A percentile compares a stretch with the other conserved stretches of the same genome.
Evolutionary conservation across 2,329 filamentous ascomycete genomes (phyloP).

Genomic region (Ilyonectria mors-panacis): DNA sequence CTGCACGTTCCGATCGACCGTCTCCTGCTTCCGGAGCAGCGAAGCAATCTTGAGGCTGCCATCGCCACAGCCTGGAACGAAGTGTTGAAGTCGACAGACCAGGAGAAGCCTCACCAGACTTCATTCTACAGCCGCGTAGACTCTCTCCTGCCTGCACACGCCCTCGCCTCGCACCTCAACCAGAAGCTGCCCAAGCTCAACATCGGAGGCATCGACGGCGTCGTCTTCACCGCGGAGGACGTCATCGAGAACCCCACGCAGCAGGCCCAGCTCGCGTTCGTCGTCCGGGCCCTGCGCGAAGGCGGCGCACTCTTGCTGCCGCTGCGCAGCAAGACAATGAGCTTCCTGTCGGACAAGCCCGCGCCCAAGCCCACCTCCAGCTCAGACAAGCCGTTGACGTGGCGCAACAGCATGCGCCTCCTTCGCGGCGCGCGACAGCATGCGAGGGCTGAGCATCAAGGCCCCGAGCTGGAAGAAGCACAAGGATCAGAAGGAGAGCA

Average conservation of each 20-base stretch:
- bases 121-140: conserved; percentile 68
- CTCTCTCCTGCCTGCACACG: conserved; percentile 63
- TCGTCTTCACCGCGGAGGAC: conserved; percentile 63
- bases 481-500: conserved; percentile 35
- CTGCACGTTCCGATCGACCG: conserved; percentile 31
- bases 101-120: conserved; percentile 60
- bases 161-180: conserved; percentile 63
- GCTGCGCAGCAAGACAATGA: conserved; percentile 32
- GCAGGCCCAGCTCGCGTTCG: conserved; percentile 63
- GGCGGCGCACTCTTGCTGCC: conserved; percentile 35
- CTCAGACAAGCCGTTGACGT: conserved; percentile 22
- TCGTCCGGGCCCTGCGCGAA: conserved; percentile 49
- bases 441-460: conserved; percentile 46
- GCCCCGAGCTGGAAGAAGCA: conserved; percentile 48
- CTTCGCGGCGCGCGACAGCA: conserved; percentile 42
- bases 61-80: conserved; percentile 63
- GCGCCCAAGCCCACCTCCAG: conserved; percentile 21
- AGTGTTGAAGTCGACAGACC: conserved; percentile 57
- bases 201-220: conserved; percentile 55
- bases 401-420: conserved; percentile 40
- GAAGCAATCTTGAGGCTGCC: conserved; percentile 56
- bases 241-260: conserved; percentile 67
- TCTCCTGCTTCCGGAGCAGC: conserved; percentile 58
- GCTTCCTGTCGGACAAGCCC: conserved; percentile 9
- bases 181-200: conserved; percentile 56